Conservation (phyloP, 1,139 yeast genomes). For the Taphrina confusa region DNA sequence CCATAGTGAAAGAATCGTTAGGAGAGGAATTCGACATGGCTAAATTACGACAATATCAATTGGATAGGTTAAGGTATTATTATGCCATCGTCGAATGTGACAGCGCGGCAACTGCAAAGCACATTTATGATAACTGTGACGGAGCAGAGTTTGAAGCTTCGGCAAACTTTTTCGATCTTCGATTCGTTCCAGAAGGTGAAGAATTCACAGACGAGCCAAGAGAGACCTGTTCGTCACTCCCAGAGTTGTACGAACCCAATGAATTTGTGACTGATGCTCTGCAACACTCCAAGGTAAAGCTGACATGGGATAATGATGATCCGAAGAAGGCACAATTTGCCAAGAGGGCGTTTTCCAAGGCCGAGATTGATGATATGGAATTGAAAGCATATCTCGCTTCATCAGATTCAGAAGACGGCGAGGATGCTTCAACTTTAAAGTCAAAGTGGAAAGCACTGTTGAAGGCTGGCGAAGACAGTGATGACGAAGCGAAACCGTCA, state of each 20-base stretch:
- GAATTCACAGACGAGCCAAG: slow-evolving; percentile 70
- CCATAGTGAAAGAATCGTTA: slow-evolving; percentile 45
- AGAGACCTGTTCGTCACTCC: slow-evolving; percentile 71
- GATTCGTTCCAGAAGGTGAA: slow-evolving; percentile 92
- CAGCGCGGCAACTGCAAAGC: slow-evolving; percentile 66
- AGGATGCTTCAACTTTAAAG: slow-evolving; percentile 49
- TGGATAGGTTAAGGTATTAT: slow-evolving; percentile 84
- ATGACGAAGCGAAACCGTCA: slow-evolving; percentile 51
- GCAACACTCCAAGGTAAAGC: slow-evolving; percentile 43
- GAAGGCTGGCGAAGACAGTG: slow-evolving; percentile 47
- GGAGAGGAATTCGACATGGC: slow-evolving; percentile 54
- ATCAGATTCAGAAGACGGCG: slow-evolving; percentile 54
- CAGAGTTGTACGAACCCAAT: slow-evolving; percentile 77
- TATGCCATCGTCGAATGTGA: slow-evolving; percentile 93
- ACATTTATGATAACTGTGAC: slow-evolving; percentile 82
- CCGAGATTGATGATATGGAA: slow-evolving; percentile 94
- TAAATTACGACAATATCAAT: slow-evolving; percentile 62
- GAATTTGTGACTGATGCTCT: slow-evolving; percentile 61
- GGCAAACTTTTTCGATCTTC: slow-evolving; percentile 86
- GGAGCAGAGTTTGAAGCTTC: slow-evolving; percentile 96
- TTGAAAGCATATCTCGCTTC: slow-evolving; percentile 86
- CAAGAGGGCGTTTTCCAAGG: slow-evolving; percentile 77
- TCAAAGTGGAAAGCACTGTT: slow-evolving; percentile 40
- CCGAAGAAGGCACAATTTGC: slow-evolving; percentile 80
- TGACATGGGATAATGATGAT: slow-evolving; percentile 81